A percentile compares a stretch with the other conserved stretches of the same genome.
Conservation (phyloP, 1,284 basidiomycete genomes). For the Marasmius oreades region DNA sequence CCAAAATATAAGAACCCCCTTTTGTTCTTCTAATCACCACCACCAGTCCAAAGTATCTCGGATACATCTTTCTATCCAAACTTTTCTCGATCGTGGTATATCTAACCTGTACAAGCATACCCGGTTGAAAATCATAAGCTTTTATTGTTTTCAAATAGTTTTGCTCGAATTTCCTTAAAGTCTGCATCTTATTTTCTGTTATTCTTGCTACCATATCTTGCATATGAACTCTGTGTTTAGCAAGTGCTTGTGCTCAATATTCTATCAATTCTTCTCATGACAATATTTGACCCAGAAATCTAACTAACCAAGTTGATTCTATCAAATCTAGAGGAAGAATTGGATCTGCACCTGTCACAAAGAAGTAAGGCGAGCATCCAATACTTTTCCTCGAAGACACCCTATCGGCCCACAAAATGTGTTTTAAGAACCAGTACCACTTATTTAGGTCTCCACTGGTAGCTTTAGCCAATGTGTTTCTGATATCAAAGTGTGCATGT, state of each 20-base stretch:
- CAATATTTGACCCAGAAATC: not conserved
- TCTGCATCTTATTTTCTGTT: not conserved
- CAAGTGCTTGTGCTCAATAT: constrained; percentile 1
- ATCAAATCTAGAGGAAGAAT: constrained; percentile 9
- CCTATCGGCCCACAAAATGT: not conserved
- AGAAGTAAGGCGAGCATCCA: constrained; percentile 9
- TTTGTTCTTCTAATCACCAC: constrained; percentile 4
- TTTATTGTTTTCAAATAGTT: not conserved
- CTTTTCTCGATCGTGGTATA: constrained; percentile 1
- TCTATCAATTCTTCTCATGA: constrained; percentile 3
- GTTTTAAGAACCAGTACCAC: not conserved
- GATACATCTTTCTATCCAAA: constrained; percentile 4
- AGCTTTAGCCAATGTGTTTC: not conserved
- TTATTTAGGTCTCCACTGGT: not conserved
- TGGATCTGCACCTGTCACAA: constrained; percentile 8
- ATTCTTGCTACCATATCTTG: not conserved
- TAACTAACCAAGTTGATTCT: constrained; percentile 8
- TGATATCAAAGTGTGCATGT: not conserved
- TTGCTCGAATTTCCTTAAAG: not conserved
- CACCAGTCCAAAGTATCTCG: not conserved
- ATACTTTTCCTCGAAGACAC: not conserved
- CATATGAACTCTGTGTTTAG: constrained; percentile 2
- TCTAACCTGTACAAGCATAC: constrained; percentile 1
- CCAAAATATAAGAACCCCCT: constrained; percentile 8
- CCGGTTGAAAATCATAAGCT: constrained; percentile 5